Evolutionary conservation across 306 rosid species (phyloP).

Genomic region (Quercus variabilis): DNA sequence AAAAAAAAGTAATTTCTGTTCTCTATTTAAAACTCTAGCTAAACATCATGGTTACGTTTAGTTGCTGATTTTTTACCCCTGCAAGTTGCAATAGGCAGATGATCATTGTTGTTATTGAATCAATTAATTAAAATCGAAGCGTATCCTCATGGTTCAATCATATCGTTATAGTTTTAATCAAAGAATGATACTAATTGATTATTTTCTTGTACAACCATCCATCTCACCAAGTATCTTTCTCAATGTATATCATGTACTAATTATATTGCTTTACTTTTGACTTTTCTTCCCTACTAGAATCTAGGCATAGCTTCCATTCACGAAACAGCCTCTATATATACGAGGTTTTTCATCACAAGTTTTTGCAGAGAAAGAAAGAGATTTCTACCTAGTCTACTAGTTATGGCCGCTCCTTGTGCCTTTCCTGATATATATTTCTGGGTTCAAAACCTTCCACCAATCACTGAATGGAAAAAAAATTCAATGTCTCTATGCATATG

Average conservation of each 20-base stretch:
- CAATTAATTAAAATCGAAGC: too few relatives aligned
- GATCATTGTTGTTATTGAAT: too few relatives aligned
- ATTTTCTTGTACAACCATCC: constrained; percentile 29
- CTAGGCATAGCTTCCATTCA: constrained; percentile 21
- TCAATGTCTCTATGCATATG: constrained; percentile 46
- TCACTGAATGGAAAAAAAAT: constrained; percentile 59
- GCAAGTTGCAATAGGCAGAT: too few relatives aligned
- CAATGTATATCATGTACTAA: constrained; percentile 23
- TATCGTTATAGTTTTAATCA: background rate
- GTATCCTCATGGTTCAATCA: too few relatives aligned
- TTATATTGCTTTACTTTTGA: constrained; percentile 26
- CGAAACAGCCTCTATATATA: constrained; percentile 21
- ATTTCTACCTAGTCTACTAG: constrained; percentile 4
- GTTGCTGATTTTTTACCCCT: too few relatives aligned
- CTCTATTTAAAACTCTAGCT: too few relatives aligned
- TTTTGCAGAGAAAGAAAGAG: background rate
- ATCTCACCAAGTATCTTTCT: constrained; percentile 14
- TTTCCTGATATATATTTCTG: constrained; percentile 65
- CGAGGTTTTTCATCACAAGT: background rate
- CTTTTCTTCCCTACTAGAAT: constrained; percentile 36
- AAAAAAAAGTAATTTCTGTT: too few relatives aligned
- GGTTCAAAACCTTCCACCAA: constrained; percentile 76
- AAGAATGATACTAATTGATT: background rate
- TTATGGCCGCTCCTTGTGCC: constrained; percentile 52
- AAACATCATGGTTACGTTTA: too few relatives aligned